Evolutionary conservation across 164 flowering plant genomes (phyloP).

Genomic region (Brasenia schreberi): DNA sequence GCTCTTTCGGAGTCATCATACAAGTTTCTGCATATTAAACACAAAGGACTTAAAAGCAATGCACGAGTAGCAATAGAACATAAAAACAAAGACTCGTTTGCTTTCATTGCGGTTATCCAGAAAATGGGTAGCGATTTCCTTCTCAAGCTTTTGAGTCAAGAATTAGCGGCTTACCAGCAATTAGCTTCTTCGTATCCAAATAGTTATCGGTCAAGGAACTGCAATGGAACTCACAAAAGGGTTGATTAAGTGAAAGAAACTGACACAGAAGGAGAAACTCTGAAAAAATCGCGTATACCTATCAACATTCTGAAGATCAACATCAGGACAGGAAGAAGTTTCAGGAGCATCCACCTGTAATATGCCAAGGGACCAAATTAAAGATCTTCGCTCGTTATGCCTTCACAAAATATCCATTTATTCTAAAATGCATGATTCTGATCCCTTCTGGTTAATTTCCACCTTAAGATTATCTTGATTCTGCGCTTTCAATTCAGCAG

Average conservation of each 20-base stretch:
- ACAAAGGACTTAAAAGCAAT: not conserved
- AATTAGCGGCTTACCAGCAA: not conserved
- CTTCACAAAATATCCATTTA: too few species aligned
- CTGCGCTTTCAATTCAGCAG: not conserved
- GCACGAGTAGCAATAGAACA: not conserved
- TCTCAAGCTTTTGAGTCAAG: not conserved
- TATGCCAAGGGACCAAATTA: too few species aligned
- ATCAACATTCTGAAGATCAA: not conserved
- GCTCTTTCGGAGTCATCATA: conserved; percentile 54
- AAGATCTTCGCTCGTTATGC: too few species aligned
- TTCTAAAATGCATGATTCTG: too few species aligned
- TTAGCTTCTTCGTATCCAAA: not conserved
- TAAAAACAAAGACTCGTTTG: too few species aligned
- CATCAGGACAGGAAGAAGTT: not conserved
- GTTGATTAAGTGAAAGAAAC: not conserved
- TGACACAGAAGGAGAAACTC: not conserved
- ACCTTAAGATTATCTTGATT: too few species aligned
- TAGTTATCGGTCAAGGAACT: not conserved
- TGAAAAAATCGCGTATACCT: not conserved
- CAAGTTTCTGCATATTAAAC: conserved; percentile 14
- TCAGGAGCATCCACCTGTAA: not conserved
- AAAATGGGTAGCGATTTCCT: not conserved
- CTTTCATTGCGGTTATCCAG: not conserved
- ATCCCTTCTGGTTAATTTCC: too few species aligned
- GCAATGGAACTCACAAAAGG: not conserved